Conservation (phyloP, 352 stramenopile species). For the Pythium angustatum region DNA sequence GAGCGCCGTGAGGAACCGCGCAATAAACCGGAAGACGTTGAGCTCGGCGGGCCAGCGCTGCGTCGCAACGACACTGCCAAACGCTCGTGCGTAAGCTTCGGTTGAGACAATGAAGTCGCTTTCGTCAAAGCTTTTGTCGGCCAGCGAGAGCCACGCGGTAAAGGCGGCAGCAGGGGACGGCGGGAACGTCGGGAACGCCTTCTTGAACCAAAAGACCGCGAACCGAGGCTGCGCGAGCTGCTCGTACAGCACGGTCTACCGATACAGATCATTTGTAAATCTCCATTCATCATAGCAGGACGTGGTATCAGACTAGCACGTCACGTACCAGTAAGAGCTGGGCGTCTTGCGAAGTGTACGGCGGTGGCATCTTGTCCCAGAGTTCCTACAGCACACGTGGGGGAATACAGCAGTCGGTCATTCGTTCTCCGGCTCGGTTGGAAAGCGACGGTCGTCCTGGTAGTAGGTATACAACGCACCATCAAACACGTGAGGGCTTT, state of each 20-base stretch:
- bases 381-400: too few species aligned
- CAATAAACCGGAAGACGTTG: constrained; percentile 14
- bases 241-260: constrained; percentile 44
- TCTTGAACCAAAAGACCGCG: constrained; percentile 44
- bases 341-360: constrained; percentile 43
- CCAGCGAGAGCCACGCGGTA: constrained; percentile 15
- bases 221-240: constrained; percentile 18
- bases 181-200: constrained; percentile 17
- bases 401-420: too few species aligned
- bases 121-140: constrained; percentile 11
- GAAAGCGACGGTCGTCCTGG: too few species aligned
- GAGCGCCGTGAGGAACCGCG: constrained; percentile 18
- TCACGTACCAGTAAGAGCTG: constrained; percentile 48
- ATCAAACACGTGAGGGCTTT: constrained; percentile 41
- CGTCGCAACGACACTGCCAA: constrained; percentile 11
- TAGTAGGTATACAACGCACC: too few species aligned
- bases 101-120: constrained; percentile 14
- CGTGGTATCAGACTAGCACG: too few species aligned
- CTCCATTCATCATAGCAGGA: too few species aligned
- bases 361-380: constrained; percentile 45
- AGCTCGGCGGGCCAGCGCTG: constrained; percentile 4
- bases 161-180: neutral
- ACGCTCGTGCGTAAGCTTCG: constrained; percentile 13
- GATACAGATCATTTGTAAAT: neutral
- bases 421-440: too few species aligned